Percentiles rank a stretch among this genome's conserved stretches.
phyloP scores from a whole-genome alignment of 2,329 filamentous ascomycete species.

The Dactylellina sp. region DNA sequence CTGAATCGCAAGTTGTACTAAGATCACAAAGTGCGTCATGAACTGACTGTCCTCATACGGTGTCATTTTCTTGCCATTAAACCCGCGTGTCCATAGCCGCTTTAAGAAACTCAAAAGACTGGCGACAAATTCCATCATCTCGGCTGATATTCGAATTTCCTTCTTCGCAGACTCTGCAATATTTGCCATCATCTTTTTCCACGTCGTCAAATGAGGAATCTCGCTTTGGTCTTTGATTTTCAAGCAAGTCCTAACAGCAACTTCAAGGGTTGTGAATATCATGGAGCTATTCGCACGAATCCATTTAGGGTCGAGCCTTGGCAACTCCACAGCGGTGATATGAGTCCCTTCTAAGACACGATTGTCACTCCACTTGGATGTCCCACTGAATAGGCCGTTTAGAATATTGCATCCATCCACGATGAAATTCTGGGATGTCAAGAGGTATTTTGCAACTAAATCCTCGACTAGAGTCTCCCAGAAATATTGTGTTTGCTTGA shows the following conservation, averaged over 20 bases:
- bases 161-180: slow-evolving; percentile 77
- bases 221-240: slow-evolving; percentile 66
- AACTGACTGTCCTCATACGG: slow-evolving; percentile 63
- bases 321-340: slow-evolving; percentile 79
- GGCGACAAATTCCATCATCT: slow-evolving; percentile 83
- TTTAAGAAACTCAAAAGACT: slow-evolving; percentile 76
- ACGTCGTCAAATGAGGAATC: slow-evolving; percentile 72
- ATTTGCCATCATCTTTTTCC: slow-evolving; percentile 71
- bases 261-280: slow-evolving; percentile 74
- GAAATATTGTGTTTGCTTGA: slow-evolving; percentile 76
- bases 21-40: slow-evolving; percentile 67
- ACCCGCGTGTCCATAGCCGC: slow-evolving; percentile 74
- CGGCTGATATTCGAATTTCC: slow-evolving; percentile 87
- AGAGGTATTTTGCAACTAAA: slow-evolving; percentile 72
- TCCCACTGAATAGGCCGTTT: slow-evolving; percentile 75
- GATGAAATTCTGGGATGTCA: slow-evolving; percentile 67
- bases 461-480: slow-evolving; percentile 81
- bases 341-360: slow-evolving; percentile 72
- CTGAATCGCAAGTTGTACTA: slow-evolving; percentile 68
- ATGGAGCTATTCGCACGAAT: slow-evolving; percentile 76
- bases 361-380: slow-evolving; percentile 78
- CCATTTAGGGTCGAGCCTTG: slow-evolving; percentile 87
- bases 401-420: slow-evolving; percentile 76
- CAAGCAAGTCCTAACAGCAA: slow-evolving; percentile 67
- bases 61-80: slow-evolving; percentile 60